Evolutionary conservation across 768 basidiomycete genomes (phyloP), one percentile per base, ranked within the genome.

Genomic region (Gloeostereum incarnatum): DNA sequence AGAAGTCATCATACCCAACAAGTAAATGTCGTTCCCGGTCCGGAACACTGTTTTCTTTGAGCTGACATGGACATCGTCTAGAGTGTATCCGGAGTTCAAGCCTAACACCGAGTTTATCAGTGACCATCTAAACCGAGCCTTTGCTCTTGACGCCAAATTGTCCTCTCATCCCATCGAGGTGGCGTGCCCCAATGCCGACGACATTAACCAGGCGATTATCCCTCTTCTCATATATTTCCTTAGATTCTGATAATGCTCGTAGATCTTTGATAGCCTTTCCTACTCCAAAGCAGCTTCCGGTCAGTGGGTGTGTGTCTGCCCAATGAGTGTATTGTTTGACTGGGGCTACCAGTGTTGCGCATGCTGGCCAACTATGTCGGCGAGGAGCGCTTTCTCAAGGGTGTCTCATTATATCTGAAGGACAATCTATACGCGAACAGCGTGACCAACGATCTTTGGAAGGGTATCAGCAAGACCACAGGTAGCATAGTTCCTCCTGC

Each of bases 131-230:
- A 73, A 76, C 39, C 62, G 68, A n/a, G 93, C 93, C 10, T 70
- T 97, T 19, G 59, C 63, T 23, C 71, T 94, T 33, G 94, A 98
- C 52, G 73, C 89, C 2, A 87, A 89, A 51, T 61, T 78, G 6
- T 89, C 88, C 16, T 90, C 87, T 8, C 93, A 98, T 56, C 86
- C 94, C 1, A 85, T 98, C 49, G 89, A 97, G 56, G 88, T 94
- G 19, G 65, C 69, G 7, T 78, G 74, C 49, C 72, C 69, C 0
- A 75, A 81, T 45, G 72, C 76, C 3, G 70, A 74, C 44, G 60
- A 71, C 48, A 75, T 79, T 44, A 72, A 71, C 43, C 68, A 71
- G 59, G 67, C n/a, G n/a, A n/a, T n/a, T 69, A 30, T 32, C 31
- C 11, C 7, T 37, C 13, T 14, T 13, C 10, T 24, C 11, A 11